phyloP scores from a whole-genome alignment of 1,139 yeast genomes.

The Saccharomyces pastorianus region DNA sequence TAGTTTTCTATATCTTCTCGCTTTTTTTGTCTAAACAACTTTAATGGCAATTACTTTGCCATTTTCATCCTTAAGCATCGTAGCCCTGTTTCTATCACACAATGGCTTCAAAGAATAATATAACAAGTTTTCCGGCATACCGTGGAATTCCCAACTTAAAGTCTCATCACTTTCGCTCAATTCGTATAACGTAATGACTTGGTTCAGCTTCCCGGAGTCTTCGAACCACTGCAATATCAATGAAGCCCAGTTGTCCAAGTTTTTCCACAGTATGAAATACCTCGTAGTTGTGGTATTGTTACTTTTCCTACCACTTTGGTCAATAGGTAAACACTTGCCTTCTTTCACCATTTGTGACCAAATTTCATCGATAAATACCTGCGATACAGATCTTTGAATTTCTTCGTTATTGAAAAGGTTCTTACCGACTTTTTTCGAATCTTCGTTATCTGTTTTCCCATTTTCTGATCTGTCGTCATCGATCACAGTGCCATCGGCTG shows the following conservation, averaged over 20 bases:
- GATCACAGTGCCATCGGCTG: conserved; percentile 36
- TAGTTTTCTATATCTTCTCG: background rate
- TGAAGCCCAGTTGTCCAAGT: conserved; percentile 71
- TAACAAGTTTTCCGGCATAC: conserved; percentile 53
- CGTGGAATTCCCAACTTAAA: conserved; percentile 48
- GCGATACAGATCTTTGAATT: conserved; percentile 39
- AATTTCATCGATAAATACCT: conserved; percentile 48
- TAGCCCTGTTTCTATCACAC: conserved; percentile 62
- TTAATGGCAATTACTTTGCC: conserved; percentile 63
- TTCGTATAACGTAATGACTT: conserved; percentile 78
- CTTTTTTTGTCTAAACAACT: conserved; percentile 30
- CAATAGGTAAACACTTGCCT: conserved; percentile 29
- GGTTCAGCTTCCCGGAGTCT: conserved; percentile 66
- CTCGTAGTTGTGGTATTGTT: conserved; percentile 29
- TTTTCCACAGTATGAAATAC: conserved; percentile 59
- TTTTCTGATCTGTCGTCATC: conserved; percentile 27
- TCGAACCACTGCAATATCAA: conserved; percentile 55
- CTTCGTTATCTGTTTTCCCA: conserved; percentile 11
- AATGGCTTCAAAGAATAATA: conserved; percentile 49
- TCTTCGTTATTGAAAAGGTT: conserved; percentile 26
- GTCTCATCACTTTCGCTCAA: conserved; percentile 57
- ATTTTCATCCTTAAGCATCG: conserved; percentile 50
- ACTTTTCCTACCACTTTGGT: conserved; percentile 7
- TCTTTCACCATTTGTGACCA: conserved; percentile 50
- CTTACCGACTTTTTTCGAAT: conserved; percentile 17